Evolutionary conservation across 306 rosid genomes (phyloP).

Genomic region (Acmispon strigosus): DNA sequence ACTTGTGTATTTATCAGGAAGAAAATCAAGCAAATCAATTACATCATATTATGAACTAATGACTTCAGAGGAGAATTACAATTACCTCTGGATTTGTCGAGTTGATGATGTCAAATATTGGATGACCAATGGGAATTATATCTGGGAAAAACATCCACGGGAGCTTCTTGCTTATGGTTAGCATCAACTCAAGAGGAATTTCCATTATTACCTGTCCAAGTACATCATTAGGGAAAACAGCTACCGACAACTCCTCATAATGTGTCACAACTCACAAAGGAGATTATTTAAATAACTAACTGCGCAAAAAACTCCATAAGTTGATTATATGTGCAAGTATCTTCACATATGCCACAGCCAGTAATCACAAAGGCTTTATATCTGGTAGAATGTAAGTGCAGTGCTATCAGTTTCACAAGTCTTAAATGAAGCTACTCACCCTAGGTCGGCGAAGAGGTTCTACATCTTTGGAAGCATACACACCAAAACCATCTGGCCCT

Average conservation of each 20-base stretch:
- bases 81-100: conserved; percentile 90
- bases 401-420: background rate
- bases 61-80: conserved; percentile 6
- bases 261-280: no score
- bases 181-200: conserved; percentile 87
- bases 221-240: conserved; percentile 15
- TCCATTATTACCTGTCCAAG: conserved; percentile 83
- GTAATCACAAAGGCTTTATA: background rate
- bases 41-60: background rate
- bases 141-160: conserved; percentile 99
- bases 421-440: conserved; percentile 48
- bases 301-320: no score
- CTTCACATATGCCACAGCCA: background rate
- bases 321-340: background rate
- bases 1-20: background rate
- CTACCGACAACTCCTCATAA: background rate
- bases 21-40: background rate
- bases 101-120: conserved; percentile 89
- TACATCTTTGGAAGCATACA: conserved; percentile 93
- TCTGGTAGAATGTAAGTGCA: background rate
- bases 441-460: conserved; percentile 90
- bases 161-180: conserved; percentile 78
- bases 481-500: conserved; percentile 95
- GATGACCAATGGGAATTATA: conserved; percentile 87
- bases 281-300: background rate